phyloP scores from a whole-genome alignment of 1,139 yeast genomes.

The Zhuliangozyma parablackwelliae region DNA sequence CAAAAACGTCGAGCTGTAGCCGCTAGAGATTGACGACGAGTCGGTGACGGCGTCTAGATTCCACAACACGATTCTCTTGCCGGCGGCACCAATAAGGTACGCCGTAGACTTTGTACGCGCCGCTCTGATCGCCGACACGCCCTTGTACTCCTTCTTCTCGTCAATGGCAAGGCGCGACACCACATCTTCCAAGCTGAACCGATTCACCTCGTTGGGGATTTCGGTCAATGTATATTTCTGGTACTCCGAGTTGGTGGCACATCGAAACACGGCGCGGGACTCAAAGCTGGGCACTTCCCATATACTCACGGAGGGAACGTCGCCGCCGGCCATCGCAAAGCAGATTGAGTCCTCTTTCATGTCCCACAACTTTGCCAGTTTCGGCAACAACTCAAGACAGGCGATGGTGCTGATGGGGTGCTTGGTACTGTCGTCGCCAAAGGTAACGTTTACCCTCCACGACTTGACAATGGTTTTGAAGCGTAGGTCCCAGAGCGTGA shows the following conservation, averaged over 20 bases:
- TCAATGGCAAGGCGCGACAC: conserved; percentile 1
- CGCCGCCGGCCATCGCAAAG: conserved; percentile 30
- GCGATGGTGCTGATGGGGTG: conserved; percentile 9
- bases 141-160: not conserved
- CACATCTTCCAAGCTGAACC: conserved; percentile 5
- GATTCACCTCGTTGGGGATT: conserved; percentile 2
- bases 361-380: conserved; percentile 1
- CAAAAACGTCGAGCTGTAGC: conserved; percentile 10
- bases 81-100: conserved; percentile 22
- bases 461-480: conserved; percentile 57
- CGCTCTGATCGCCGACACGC: not conserved
- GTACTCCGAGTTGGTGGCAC: not conserved
- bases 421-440: conserved; percentile 28
- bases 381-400: conserved; percentile 5
- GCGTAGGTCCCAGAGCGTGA: conserved; percentile 80
- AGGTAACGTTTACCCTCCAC: conserved; percentile 37
- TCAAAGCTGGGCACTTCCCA: conserved; percentile 73
- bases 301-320: conserved; percentile 36
- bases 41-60: conserved; percentile 20
- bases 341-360: conserved; percentile 3
- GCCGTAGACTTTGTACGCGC: too few relatives aligned
- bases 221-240: conserved; percentile 8
- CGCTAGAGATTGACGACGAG: conserved; percentile 20
- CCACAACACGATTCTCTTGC: conserved; percentile 30
- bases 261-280: conserved; percentile 51